These are phyloP conservation scores for Hortiboletus campestris DNA, from an alignment of 768 basidiomycete genomes.

Conservation along the genomic window DNA sequence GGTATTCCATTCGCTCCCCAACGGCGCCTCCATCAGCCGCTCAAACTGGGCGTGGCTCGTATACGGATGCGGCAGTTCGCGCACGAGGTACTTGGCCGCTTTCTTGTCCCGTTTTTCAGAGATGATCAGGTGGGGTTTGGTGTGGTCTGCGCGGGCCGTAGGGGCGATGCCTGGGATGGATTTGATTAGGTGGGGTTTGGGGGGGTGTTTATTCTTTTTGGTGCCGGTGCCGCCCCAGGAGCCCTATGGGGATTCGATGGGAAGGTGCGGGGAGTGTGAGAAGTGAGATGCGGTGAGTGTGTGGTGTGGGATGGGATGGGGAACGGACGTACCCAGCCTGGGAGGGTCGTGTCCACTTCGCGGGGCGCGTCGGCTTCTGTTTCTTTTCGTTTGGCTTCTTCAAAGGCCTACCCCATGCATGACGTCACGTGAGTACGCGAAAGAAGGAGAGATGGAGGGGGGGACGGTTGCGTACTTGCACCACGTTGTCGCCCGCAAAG, in stretches of 20 bases:
- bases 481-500: conserved; percentile 96
- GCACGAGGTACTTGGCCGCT: conserved; percentile 82
- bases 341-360: conserved; percentile 85
- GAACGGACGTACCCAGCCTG: conserved; percentile 80
- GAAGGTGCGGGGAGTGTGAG: no score
- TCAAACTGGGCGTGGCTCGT: conserved; percentile 94
- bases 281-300: background rate
- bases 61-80: conserved; percentile 93
- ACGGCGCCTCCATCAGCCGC: conserved; percentile 71
- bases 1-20: conserved; percentile 95
- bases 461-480: conserved; percentile 56
- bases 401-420: conserved; percentile 64
- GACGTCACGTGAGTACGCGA: background rate
- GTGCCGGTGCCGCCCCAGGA: conserved; percentile 87
- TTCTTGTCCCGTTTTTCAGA: conserved; percentile 96
- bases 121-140: conserved; percentile 88
- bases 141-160: conserved; percentile 75
- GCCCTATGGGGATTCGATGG: conserved; percentile 50
- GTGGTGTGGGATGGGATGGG: background rate
- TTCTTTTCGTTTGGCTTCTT: conserved; percentile 76
- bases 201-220: conserved; percentile 42
- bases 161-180: conserved; percentile 81
- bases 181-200: conserved; percentile 74
- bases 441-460: no score
- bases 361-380: conserved; percentile 84